phyloP scores from a whole-genome alignment of 306 rosid genomes.

The Quercus variabilis region DNA sequence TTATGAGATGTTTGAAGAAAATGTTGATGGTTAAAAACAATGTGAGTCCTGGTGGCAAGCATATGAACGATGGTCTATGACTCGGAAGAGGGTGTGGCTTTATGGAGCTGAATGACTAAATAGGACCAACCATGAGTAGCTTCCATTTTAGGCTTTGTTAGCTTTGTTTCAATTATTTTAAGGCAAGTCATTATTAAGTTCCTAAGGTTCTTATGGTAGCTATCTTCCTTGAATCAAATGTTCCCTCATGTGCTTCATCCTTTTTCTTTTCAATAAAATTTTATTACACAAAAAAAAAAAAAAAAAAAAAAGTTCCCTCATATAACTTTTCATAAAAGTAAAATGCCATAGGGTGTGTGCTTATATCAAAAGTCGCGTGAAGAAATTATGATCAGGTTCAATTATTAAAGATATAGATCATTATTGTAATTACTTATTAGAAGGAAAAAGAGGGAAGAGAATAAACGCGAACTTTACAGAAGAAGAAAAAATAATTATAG shows the following conservation, averaged over 20 bases:
- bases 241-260: not conserved
- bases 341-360: not conserved
- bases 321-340: too few species aligned
- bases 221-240: not conserved
- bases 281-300: not conserved
- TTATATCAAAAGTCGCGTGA: not conserved
- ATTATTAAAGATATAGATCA: not conserved
- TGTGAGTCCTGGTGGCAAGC: not conserved
- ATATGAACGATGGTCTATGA: not conserved
- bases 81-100: not conserved
- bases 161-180: not conserved
- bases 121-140: too few species aligned
- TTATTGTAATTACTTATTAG: not conserved
- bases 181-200: not conserved
- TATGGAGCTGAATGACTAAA: too few species aligned
- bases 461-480: not conserved
- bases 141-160: too few species aligned
- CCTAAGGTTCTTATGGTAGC: not conserved
- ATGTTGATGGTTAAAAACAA: too few species aligned
- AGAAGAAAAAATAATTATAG: not conserved
- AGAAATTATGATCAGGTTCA: not conserved
- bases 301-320: too few species aligned
- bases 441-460: not conserved
- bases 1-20: too few species aligned
- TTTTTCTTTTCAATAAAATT: too few species aligned